Conservation (phyloP, 257 asterid species). For the Penstemon newberryi region DNA sequence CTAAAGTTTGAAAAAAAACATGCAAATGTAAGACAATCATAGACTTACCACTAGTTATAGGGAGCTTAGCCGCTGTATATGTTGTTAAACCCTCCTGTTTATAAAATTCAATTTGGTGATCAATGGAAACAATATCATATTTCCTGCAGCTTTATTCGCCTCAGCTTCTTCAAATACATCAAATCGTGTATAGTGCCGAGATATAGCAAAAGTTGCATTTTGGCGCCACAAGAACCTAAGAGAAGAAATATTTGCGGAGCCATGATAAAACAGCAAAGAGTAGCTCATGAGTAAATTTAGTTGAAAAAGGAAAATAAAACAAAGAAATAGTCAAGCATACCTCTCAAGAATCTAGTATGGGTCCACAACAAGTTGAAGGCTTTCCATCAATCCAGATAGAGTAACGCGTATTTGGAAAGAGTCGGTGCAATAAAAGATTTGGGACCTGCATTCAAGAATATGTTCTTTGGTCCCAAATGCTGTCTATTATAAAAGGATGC, state of each 20-base stretch:
- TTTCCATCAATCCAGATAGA: slow-evolving; percentile 98
- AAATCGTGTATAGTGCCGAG: slow-evolving; percentile 84
- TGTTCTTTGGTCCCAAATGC: slow-evolving; percentile 1
- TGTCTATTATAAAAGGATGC: slow-evolving; percentile 1
- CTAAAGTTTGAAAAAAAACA: slow-evolving; percentile 10
- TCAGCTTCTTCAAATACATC: slow-evolving; percentile 95
- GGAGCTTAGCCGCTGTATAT: slow-evolving; percentile 81
- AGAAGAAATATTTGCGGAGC: slow-evolving; percentile 19
- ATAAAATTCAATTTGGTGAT: slow-evolving; percentile 77
- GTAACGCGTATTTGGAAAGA: slow-evolving; percentile 81
- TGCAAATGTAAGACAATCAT: slow-evolving; percentile 15
- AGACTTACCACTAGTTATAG: slow-evolving; percentile 81
- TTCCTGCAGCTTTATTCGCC: slow-evolving; percentile 91
- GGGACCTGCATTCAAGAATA: slow-evolving; percentile 67
- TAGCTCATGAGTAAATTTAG: neutral
- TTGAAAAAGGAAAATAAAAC: slow-evolving; percentile 6
- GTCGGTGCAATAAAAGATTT: slow-evolving; percentile 87
- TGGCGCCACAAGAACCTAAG: slow-evolving; percentile 94
- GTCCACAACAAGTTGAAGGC: slow-evolving; percentile 90
- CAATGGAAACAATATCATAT: slow-evolving; percentile 73
- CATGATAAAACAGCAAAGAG: slow-evolving; percentile 1
- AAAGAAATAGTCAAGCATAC: slow-evolving; percentile 37
- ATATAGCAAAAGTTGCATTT: slow-evolving; percentile 88
- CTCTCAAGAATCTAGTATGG: slow-evolving; percentile 96
- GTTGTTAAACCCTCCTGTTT: slow-evolving; percentile 84